A percentile compares a stretch with the other conserved stretches of the same genome.
These are phyloP conservation scores for Cyberlindnera lachancei DNA, from an alignment of 805 yeast species.

Conservation along the genomic window DNA sequence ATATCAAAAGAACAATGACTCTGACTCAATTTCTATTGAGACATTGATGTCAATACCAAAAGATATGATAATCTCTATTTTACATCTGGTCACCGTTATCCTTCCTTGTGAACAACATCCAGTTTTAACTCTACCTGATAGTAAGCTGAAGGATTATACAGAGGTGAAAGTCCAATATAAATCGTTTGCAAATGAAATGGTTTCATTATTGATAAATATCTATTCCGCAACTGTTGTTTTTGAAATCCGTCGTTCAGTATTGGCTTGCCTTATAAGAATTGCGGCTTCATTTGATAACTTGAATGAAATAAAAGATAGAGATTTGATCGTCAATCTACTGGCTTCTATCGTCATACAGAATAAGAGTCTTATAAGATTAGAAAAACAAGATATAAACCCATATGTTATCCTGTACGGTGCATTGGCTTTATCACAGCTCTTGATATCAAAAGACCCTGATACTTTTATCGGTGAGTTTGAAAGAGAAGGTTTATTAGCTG, in stretches of 20 bases:
- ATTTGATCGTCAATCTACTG: slow-evolving; percentile 39
- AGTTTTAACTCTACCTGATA: slow-evolving; percentile 14
- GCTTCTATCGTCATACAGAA: slow-evolving; percentile 59
- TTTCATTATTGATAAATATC: slow-evolving; percentile 49
- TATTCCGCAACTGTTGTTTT: slow-evolving; percentile 70
- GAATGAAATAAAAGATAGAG: slow-evolving; percentile 23
- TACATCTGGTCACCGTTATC: slow-evolving; percentile 48
- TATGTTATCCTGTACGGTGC: slow-evolving; percentile 44
- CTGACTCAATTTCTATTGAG: slow-evolving; percentile 45
- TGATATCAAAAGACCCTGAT: slow-evolving; percentile 38
- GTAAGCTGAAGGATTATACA: slow-evolving; percentile 17
- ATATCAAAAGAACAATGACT: slow-evolving; percentile 31
- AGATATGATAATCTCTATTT: slow-evolving; percentile 46
- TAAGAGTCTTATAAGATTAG: slow-evolving; percentile 24
- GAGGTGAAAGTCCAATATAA: slow-evolving; percentile 21
- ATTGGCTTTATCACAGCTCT: slow-evolving; percentile 36
- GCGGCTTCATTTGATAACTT: slow-evolving; percentile 33
- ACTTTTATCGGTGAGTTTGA: slow-evolving; percentile 43
- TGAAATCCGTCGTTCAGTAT: slow-evolving; percentile 48
- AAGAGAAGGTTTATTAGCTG: slow-evolving; percentile 66
- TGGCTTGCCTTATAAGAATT: slow-evolving; percentile 48
- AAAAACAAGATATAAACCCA: slow-evolving; percentile 14
- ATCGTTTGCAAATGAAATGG: slow-evolving; percentile 37
- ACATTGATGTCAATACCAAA: slow-evolving; percentile 69
- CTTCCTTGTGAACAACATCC: slow-evolving; percentile 41